These are phyloP conservation scores for Solanum virginianum DNA, from an alignment of 257 asterid genomes.

Conservation along the genomic window DNA sequence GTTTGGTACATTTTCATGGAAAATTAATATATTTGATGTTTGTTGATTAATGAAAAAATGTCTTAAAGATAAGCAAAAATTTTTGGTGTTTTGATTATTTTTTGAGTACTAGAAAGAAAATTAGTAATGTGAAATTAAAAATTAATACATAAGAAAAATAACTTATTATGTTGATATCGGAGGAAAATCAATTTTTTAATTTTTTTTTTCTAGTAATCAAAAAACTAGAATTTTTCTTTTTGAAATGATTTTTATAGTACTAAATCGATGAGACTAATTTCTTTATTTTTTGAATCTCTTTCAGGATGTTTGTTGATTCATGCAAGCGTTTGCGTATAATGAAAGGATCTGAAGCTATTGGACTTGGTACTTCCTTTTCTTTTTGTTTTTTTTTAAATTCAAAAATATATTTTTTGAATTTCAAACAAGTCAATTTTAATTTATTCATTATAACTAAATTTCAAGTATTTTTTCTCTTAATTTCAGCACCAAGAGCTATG, in stretches of 20 bases:
- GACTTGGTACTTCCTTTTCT: slow-evolving; percentile 21
- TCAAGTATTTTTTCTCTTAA: not conserved
- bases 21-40: not conserved
- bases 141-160: not conserved
- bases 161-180: not conserved
- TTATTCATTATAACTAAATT: not conserved
- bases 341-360: slow-evolving; percentile 49
- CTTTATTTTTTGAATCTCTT: not conserved
- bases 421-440: not conserved
- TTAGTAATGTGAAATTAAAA: not conserved
- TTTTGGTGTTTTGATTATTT: not conserved
- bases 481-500: slow-evolving; percentile 75
- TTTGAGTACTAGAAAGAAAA: not conserved
- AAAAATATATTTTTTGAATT: not conserved
- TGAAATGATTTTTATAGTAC: not conserved
- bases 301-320: slow-evolving; percentile 42
- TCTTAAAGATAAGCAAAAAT: not conserved
- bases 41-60: not conserved
- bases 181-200: not conserved
- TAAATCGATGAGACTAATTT: not conserved
- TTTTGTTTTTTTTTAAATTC: not conserved
- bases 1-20: not conserved
- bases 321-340: slow-evolving; percentile 47
- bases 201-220: too few relatives aligned
- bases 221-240: too few relatives aligned